Evolutionary conservation across 495 filamentous ascomycete genomes (phyloP), one percentile per base, ranked within the genome.

Genomic region (Aspergillus avenaceus): DNA sequence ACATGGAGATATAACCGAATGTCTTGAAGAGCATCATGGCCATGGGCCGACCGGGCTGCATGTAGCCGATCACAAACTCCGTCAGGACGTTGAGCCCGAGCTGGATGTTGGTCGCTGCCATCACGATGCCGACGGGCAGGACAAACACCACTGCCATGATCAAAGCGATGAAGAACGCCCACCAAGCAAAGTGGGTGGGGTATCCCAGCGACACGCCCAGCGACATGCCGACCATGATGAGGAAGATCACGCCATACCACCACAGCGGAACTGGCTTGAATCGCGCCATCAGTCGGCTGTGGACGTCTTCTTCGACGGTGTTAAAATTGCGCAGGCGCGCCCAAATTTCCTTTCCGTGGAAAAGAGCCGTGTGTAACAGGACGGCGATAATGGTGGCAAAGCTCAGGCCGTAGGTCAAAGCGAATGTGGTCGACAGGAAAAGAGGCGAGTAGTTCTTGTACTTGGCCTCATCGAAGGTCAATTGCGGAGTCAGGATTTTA

Each of bases 11-110:
- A 47, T 81, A 82, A 12, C 80, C 79, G 49, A 77, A 82, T 3
- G 78, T 77, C 52, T 83, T 83, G 70, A 85, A 85, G 38, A 84
- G 65, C 82, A 85, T 90, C 64, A 83, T 78, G 4, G 75, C 82
- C 50, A 84, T 75, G 2, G 83, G 82, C 4, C 63, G 64, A 6
- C 83, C 83, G 1, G 78, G 78, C 45, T 80, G 77, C 64, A 84
- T 82, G 56, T 84, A 83, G 1, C 83, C 83, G n/a, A 76, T 72
- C 16, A 86, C 71, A 52, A 85, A 86, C 49, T 84, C 81, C 13
- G 81, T 76, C 38, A 84, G 66, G 18, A 84, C 79, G 29, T 84
- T 84, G 9, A 83, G 59, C 11, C 74, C 77, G 9, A 83, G 61
- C 25, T 63, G 45, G 19, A 82, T 77, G 60, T 80, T 82, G 14